Conservation (phyloP, 2,329 filamentous ascomycete species). For the Aspergillus hortae region DNA sequence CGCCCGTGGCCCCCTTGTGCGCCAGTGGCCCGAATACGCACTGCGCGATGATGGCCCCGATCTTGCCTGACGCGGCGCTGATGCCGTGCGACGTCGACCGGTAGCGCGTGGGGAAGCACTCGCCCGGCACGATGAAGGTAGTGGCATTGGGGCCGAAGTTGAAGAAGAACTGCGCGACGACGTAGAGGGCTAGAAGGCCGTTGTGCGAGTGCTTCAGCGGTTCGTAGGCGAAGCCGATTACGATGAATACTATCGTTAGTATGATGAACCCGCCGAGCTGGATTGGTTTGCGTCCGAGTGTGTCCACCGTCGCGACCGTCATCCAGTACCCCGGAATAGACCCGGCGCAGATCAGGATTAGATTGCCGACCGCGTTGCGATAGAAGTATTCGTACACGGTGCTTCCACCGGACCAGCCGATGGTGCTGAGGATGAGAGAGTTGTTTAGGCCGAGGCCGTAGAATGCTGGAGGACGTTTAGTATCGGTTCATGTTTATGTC, state of each 20-base stretch:
- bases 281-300: constrained; percentile 72
- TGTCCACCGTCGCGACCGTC: constrained; percentile 70
- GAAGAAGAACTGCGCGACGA: constrained; percentile 61
- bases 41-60: constrained; percentile 66
- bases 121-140: constrained; percentile 62
- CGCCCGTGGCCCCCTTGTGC: constrained; percentile 48
- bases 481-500: constrained; percentile 4
- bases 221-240: constrained; percentile 59
- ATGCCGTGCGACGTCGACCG: constrained; percentile 65
- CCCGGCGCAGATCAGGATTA: constrained; percentile 74
- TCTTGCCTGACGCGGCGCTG: constrained; percentile 63
- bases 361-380: constrained; percentile 73
- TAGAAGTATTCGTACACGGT: constrained; percentile 67
- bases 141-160: constrained; percentile 56
- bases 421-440: constrained; percentile 65
- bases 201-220: constrained; percentile 31
- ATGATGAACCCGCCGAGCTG: constrained; percentile 62
- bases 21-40: constrained; percentile 62
- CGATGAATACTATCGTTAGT: constrained; percentile 60
- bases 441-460: constrained; percentile 74
- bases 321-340: constrained; percentile 82
- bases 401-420: constrained; percentile 64
- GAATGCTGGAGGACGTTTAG: constrained; percentile 40
- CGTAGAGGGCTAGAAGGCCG: constrained; percentile 57
- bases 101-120: constrained; percentile 63